phyloP scores from a whole-genome alignment of 2,329 filamentous ascomycete species.

The Fusarium sp. region DNA sequence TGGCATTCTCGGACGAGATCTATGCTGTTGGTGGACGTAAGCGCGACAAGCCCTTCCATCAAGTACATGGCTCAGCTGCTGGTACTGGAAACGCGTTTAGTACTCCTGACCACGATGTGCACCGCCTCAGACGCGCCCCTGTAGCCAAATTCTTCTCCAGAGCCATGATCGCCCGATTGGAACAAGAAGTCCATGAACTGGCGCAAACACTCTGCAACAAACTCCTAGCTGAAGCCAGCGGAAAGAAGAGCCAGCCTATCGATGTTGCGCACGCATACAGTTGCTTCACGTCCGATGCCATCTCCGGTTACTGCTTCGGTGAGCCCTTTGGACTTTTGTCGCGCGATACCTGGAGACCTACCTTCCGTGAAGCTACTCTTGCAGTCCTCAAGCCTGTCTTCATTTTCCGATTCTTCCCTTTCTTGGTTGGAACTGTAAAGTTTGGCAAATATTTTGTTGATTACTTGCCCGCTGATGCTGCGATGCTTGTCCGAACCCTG shows the following conservation, averaged over 20 bases:
- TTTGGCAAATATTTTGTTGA: conserved; percentile 8
- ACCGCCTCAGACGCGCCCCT: conserved; percentile 10
- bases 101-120: conserved; percentile 10
- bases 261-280: conserved; percentile 18
- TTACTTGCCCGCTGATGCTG: neutral
- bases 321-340: conserved; percentile 18
- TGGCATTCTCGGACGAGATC: conserved; percentile 20
- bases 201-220: conserved; percentile 17
- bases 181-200: conserved; percentile 10
- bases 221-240: neutral
- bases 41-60: conserved; percentile 15
- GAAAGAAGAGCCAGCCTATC: neutral
- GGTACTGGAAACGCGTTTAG: conserved; percentile 10
- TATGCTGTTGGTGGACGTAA: conserved; percentile 25
- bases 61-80: conserved; percentile 14
- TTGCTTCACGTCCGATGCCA: conserved; percentile 12
- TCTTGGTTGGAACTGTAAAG: conserved; percentile 13
- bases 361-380: conserved; percentile 21
- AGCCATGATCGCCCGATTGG: conserved; percentile 9
- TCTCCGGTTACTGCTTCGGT: conserved; percentile 19
- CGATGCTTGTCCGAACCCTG: neutral
- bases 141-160: conserved; percentile 21
- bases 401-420: conserved; percentile 8
- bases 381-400: conserved; percentile 22
- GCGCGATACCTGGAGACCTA: neutral